Percentiles rank a stretch among this genome's conserved stretches.
These are phyloP conservation scores for Rhizopogon rudus DNA, from an alignment of 768 basidiomycete species.

Conservation along the genomic window DNA sequence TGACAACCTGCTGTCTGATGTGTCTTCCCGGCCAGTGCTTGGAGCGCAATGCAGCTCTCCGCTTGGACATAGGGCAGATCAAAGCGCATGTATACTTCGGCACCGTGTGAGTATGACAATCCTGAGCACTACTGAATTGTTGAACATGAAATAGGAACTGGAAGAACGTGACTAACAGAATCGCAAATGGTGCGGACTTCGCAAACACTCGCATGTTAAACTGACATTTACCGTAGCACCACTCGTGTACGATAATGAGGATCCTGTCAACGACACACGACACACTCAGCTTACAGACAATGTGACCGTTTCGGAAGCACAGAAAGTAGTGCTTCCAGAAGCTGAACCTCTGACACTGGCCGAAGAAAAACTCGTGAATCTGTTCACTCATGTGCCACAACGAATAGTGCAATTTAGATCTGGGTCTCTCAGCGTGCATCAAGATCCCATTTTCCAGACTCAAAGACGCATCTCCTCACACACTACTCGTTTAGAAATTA, in stretches of 20 bases:
- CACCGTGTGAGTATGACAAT: constrained; percentile 34
- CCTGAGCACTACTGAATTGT: background rate
- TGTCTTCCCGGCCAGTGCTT: constrained; percentile 38
- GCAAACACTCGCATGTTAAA: background rate
- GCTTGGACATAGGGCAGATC: constrained; percentile 36
- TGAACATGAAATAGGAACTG: constrained; percentile 30
- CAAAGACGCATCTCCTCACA: constrained; percentile 8
- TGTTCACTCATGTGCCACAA: constrained; percentile 1
- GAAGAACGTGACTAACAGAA: constrained; percentile 24
- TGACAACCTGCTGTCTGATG: background rate
- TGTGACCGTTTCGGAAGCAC: background rate
- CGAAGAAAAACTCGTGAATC: background rate
- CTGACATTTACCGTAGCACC: background rate
- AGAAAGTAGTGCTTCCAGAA: background rate
- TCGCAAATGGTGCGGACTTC: background rate
- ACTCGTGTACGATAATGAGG: constrained; percentile 4
- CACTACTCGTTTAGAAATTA: constrained; percentile 7
- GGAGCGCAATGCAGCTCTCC: constrained; percentile 48
- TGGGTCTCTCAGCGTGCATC: background rate
- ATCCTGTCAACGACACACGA: constrained; percentile 1
- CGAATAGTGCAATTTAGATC: constrained; percentile 1
- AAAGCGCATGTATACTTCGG: constrained; percentile 47
- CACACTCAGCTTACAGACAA: constrained; percentile 1
- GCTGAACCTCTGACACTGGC: background rate
- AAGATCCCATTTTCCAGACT: background rate